Evolutionary conservation across 345 rosid genomes (phyloP), one percentile per base, ranked within the genome.

Genomic region (Geranium brycei): DNA sequence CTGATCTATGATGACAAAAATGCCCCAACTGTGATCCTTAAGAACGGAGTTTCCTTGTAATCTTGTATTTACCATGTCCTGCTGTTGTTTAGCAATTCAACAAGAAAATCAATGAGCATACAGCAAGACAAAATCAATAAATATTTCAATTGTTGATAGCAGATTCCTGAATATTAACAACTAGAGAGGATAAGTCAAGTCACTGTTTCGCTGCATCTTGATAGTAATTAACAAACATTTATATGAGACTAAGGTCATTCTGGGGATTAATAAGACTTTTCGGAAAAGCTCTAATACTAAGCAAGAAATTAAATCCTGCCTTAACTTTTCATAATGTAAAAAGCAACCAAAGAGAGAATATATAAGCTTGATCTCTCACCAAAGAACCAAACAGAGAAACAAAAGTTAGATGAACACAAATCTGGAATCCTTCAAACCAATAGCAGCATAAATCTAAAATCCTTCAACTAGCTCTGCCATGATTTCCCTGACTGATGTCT

Each of bases 401-500:
- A 59, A 47, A 47, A 47, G 53, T 47, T 47, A 47, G 53, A 47
- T 47, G 53, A 47, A 10, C 47, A 38, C 11, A 38, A 38, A 38
- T 38, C 47, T 10, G 3, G 47, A 38, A 38, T 47, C 53, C 53
- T 47, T 47, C 53, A 47, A 47, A 47, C 11, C 53, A 6, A 47
- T 47, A 47, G 53, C 53, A 47, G 53, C 53, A 47, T 10, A 47
- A 3, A 47, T 47, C 53, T 47, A 47, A 47, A 47, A 47, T 7
- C 41, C 41, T 35, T 35, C 41, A 35, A 7, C 1, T 3, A 35
- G 41, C 41, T 40, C n/a, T 41, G 31, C 62, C 65, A 85, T 86
- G 95, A 87, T 92, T 62, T 74, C 96, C 32, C 62, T 69, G 59
- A 55, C 51, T 58, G 91, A 89, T 81, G 73, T 82, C 30, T 87